These are phyloP conservation scores for Metschnikowia matae DNA, from an alignment of 805 yeast species.

Conservation along the genomic window DNA sequence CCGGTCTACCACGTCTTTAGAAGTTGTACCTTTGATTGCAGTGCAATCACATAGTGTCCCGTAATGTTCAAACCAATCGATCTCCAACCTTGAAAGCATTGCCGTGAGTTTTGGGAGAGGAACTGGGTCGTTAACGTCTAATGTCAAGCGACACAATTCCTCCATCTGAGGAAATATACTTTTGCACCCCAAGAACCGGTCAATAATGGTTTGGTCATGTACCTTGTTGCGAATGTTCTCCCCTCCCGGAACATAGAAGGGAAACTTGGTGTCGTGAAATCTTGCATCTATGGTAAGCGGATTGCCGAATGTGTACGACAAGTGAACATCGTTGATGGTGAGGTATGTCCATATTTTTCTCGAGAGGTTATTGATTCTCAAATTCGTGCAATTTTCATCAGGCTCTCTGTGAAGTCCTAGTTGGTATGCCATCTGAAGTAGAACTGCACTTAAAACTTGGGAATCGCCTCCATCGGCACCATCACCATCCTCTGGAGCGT, in stretches of 20 bases:
- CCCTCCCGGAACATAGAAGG: constrained; percentile 15
- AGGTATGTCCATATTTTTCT: constrained; percentile 25
- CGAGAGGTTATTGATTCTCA: constrained; percentile 18
- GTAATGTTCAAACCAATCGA: constrained; percentile 8
- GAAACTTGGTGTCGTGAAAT: constrained; percentile 14
- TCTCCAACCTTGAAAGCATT: constrained; percentile 7
- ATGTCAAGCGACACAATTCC: constrained; percentile 6
- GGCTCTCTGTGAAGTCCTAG: constrained; percentile 72
- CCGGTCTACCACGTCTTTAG: constrained; percentile 8
- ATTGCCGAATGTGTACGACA: constrained; percentile 14
- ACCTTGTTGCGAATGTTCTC: constrained; percentile 14
- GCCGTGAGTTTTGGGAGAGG: constrained; percentile 11
- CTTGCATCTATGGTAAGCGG: constrained; percentile 10
- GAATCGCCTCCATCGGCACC: constrained; percentile 40
- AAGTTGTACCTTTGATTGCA: not conserved
- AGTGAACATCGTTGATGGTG: constrained; percentile 11
- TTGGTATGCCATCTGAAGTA: constrained; percentile 60
- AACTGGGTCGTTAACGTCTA: constrained; percentile 9
- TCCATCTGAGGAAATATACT: constrained; percentile 4
- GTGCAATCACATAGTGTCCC: constrained; percentile 12
- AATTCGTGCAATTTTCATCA: constrained; percentile 22
- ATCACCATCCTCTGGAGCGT: constrained; percentile 41
- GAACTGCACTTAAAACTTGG: constrained; percentile 22
- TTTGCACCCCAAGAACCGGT: constrained; percentile 10
- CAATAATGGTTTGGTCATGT: constrained; percentile 10